Percentiles rank a stretch among this genome's conserved stretches.
Conservation (phyloP, 2,329 filamentous ascomycete species). For the Ophiostoma australiae region DNA sequence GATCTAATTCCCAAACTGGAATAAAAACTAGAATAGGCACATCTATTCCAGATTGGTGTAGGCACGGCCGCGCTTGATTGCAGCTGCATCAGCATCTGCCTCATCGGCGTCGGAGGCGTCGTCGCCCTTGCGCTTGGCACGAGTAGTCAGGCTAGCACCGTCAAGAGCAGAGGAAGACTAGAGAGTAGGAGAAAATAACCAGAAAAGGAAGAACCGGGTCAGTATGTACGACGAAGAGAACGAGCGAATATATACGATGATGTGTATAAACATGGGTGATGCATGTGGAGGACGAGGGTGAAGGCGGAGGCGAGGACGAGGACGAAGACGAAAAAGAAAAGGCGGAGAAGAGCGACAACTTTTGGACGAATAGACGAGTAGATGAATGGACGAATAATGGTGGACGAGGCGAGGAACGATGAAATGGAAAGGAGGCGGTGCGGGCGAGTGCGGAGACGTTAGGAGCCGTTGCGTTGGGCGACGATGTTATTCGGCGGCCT, state of each 20-base stretch:
- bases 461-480: background rate
- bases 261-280: background rate
- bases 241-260: constrained; percentile 4
- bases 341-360: background rate
- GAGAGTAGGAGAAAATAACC: background rate
- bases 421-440: background rate
- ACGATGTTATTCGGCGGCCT: constrained; percentile 1
- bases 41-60: background rate
- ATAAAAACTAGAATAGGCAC: background rate
- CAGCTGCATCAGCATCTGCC: background rate
- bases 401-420: background rate
- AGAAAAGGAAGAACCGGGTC: constrained; percentile 4
- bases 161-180: background rate
- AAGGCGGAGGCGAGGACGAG: background rate
- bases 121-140: constrained; percentile 11
- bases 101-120: background rate
- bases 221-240: constrained; percentile 1
- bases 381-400: background rate
- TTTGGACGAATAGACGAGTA: constrained; percentile 9
- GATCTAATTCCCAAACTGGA: background rate
- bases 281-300: background rate
- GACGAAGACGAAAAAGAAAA: background rate
- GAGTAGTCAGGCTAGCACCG: constrained; percentile 11
- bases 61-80: constrained; percentile 28
- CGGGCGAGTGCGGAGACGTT: constrained; percentile 8